These are phyloP conservation scores for Osmanthus fragrans DNA, from an alignment of 257 asterid genomes.

Conservation along the genomic window DNA sequence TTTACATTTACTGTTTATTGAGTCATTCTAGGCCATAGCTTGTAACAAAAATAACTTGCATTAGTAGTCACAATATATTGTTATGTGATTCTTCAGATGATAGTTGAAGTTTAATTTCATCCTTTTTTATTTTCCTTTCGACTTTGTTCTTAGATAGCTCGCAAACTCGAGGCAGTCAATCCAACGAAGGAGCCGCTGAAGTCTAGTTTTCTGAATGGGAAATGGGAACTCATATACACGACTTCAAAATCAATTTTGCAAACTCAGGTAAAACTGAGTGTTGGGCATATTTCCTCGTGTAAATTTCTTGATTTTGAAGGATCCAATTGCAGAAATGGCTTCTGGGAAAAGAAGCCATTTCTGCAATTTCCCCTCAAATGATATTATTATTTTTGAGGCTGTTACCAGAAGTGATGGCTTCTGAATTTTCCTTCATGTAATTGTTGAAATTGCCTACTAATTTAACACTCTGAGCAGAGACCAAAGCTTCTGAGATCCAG, in stretches of 20 bases:
- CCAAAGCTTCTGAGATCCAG: conserved; percentile 48
- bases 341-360: too few species aligned
- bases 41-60: too few species aligned
- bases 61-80: too few species aligned
- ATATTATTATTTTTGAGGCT: background rate
- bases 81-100: background rate
- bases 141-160: conserved; percentile 46
- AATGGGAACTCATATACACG: conserved; percentile 92
- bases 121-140: background rate
- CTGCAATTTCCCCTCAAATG: background rate
- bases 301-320: too few species aligned
- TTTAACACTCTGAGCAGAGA: conserved; percentile 31
- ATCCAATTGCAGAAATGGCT: too few species aligned
- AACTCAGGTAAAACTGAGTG: conserved; percentile 28
- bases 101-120: background rate
- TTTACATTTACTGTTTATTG: too few species aligned
- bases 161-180: conserved; percentile 64
- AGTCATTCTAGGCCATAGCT: too few species aligned
- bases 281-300: too few species aligned
- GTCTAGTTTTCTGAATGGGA: conserved; percentile 67
- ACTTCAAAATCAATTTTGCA: conserved; percentile 52
- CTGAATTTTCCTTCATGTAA: background rate
- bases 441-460: background rate
- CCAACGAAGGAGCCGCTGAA: conserved; percentile 73
- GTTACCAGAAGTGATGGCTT: background rate